A percentile compares a stretch with the other conserved stretches of the same genome.
Conservation (phyloP, 805 yeast species). For the Candida montana region DNA sequence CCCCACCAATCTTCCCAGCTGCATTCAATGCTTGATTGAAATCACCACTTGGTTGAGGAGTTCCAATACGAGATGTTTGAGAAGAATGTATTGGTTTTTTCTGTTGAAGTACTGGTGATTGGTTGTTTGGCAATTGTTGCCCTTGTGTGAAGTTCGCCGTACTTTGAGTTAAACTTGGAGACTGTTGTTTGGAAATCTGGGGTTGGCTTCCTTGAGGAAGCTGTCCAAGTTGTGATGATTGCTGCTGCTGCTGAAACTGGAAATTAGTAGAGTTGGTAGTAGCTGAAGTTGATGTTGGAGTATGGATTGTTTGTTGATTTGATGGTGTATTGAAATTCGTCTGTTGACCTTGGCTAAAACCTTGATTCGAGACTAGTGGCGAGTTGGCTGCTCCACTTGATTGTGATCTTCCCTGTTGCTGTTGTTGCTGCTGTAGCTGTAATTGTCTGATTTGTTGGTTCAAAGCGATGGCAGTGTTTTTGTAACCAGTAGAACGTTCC, state of each 20-base stretch:
- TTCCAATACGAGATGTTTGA: constrained; percentile 16
- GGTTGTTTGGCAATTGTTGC: constrained; percentile 11
- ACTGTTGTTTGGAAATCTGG: constrained; percentile 12
- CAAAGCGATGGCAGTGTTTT: constrained; percentile 37
- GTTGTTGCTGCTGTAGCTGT: constrained; percentile 20
- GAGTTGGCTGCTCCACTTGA: constrained; percentile 10
- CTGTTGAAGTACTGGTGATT: constrained; percentile 13
- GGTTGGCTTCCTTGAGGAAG: constrained; percentile 9
- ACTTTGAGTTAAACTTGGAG: constrained; percentile 11
- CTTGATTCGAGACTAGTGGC: constrained; percentile 4
- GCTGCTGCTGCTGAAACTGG: constrained; percentile 7
- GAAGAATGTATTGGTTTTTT: constrained; percentile 14
- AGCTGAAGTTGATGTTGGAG: not conserved
- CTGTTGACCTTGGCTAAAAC: constrained; percentile 1
- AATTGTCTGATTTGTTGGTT: constrained; percentile 12
- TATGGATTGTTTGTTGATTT: constrained; percentile 2
- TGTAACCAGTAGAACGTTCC: constrained; percentile 43
- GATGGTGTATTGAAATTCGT: constrained; percentile 4
- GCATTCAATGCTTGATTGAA: constrained; percentile 7
- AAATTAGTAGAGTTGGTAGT: not conserved
- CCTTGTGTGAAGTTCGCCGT: constrained; percentile 9
- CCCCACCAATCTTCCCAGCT: constrained; percentile 11
- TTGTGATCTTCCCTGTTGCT: constrained; percentile 10
- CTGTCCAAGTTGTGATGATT: not conserved
- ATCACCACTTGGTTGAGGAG: constrained; percentile 17